Evolutionary conservation across 495 filamentous ascomycete species (phyloP).

Genomic region (Trichoderma orchidacearum): DNA sequence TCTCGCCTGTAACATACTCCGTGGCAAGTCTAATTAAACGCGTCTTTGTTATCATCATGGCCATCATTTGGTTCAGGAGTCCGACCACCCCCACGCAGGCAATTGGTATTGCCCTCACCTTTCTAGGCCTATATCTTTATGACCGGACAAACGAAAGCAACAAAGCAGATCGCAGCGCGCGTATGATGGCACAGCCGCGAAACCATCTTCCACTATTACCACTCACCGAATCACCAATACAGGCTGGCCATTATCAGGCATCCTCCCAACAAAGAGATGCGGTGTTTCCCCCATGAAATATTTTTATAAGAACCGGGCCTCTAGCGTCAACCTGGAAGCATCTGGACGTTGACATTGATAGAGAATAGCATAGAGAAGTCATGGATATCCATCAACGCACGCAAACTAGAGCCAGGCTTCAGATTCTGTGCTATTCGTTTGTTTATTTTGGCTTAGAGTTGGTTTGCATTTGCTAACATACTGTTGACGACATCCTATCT

Average conservation of each 20-base stretch:
- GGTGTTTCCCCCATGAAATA: background rate
- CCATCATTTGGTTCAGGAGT: conserved; percentile 92
- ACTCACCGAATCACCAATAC: conserved; percentile 23
- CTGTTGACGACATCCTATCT: too few species aligned
- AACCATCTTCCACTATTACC: conserved; percentile 53
- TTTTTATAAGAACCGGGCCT: too few species aligned
- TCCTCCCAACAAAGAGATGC: background rate
- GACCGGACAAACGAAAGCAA: conserved; percentile 80
- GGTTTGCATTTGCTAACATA: too few species aligned
- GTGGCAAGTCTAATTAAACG: conserved; percentile 92
- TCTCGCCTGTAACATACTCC: conserved; percentile 93
- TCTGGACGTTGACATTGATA: too few species aligned
- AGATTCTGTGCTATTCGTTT: too few species aligned
- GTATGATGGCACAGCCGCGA: conserved; percentile 29
- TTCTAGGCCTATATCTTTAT: conserved; percentile 88
- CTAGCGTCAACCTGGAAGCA: too few species aligned
- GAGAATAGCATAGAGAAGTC: too few species aligned
- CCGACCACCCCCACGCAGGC: conserved; percentile 71
- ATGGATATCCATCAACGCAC: too few species aligned
- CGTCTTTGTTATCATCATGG: conserved; percentile 90
- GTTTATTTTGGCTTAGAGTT: too few species aligned
- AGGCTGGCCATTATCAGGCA: background rate
- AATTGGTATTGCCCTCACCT: conserved; percentile 75
- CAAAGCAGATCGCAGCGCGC: conserved; percentile 62
- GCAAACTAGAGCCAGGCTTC: too few species aligned